Evolutionary conservation across 768 basidiomycete genomes (phyloP).

Genomic region (Boletus eberwhitei): DNA sequence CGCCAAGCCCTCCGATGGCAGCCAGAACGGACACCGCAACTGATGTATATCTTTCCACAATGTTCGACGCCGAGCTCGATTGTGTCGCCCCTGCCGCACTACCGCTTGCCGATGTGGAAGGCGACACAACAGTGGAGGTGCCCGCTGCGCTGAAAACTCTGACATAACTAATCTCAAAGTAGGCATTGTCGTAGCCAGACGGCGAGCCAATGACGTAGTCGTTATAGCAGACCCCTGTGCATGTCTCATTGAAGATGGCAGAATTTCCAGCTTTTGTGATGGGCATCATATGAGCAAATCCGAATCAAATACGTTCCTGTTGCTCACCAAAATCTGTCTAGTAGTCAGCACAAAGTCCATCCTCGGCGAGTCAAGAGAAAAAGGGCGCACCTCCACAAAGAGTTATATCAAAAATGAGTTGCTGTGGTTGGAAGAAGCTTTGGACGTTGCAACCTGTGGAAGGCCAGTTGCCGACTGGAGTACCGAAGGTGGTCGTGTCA

Average conservation of each 20-base stretch:
- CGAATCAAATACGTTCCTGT: not conserved
- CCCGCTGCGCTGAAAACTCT: slow-evolving; percentile 43
- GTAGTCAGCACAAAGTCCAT: slow-evolving; percentile 13
- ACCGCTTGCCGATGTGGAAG: slow-evolving; percentile 20
- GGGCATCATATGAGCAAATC: slow-evolving; percentile 27
- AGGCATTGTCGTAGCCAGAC: slow-evolving; percentile 59
- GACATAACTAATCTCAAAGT: slow-evolving; percentile 69
- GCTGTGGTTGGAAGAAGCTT: slow-evolving; percentile 57
- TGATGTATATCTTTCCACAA: not conserved
- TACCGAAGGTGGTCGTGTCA: slow-evolving; percentile 56
- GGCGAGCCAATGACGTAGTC: slow-evolving; percentile 66
- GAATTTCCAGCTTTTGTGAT: slow-evolving; percentile 43
- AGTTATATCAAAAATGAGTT: slow-evolving; percentile 72
- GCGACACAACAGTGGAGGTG: slow-evolving; percentile 25
- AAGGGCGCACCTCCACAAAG: slow-evolving; percentile 54
- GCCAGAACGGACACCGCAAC: slow-evolving; percentile 10
- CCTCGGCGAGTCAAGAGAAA: slow-evolving; percentile 14
- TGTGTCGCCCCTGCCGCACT: slow-evolving; percentile 11
- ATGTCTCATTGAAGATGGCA: slow-evolving; percentile 55
- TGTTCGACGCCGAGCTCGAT: slow-evolving; percentile 8
- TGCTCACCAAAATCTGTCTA: slow-evolving; percentile 33
- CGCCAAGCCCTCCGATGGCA: slow-evolving; percentile 14
- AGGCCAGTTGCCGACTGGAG: slow-evolving; percentile 70
- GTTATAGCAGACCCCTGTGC: slow-evolving; percentile 63
- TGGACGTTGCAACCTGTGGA: slow-evolving; percentile 50